phyloP scores from a whole-genome alignment of 345 rosid genomes.

The Brassica carinata region DNA sequence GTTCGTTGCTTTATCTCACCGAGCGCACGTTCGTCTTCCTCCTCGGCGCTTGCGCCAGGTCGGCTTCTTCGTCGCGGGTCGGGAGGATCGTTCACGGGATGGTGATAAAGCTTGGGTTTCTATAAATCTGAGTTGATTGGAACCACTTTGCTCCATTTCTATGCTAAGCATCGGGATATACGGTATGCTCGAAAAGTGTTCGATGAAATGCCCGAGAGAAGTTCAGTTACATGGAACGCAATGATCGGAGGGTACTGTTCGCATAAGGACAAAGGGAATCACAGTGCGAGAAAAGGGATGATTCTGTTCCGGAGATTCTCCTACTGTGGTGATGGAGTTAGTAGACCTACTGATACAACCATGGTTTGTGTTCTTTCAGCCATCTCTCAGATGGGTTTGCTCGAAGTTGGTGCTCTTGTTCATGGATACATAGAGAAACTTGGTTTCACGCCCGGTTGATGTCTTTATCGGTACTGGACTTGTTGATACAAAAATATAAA shows the following conservation, averaged over 20 bases:
- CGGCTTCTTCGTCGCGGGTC: constrained; percentile 40
- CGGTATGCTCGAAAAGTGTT: constrained; percentile 53
- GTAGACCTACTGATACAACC: constrained; percentile 59
- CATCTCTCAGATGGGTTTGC: constrained; percentile 51
- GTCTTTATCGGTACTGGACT: constrained; percentile 64
- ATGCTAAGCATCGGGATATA: constrained; percentile 48
- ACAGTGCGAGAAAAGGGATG: constrained; percentile 45
- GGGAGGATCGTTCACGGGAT: constrained; percentile 38
- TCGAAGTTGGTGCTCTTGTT: constrained; percentile 50
- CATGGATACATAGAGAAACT: constrained; percentile 64
- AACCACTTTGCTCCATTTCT: constrained; percentile 62
- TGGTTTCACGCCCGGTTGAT: constrained; percentile 48
- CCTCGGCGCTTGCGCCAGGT: constrained; percentile 69
- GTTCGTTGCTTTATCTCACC: constrained; percentile 36
- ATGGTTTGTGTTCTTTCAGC: constrained; percentile 67
- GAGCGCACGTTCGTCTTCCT: constrained; percentile 53
- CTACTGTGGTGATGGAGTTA: constrained; percentile 35
- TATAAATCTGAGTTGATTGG: constrained; percentile 42
- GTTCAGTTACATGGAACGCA: constrained; percentile 61
- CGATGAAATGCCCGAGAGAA: constrained; percentile 63
- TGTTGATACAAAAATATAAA: too few species aligned
- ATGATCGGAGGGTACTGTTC: constrained; percentile 63
- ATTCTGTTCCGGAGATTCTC: constrained; percentile 48
- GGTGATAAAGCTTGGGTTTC: constrained; percentile 44
- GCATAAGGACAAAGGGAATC: constrained; percentile 43